Base-by-base conservation (phyloP, 257 asterid genomes). In the Nicotiana attenuata region DNA sequence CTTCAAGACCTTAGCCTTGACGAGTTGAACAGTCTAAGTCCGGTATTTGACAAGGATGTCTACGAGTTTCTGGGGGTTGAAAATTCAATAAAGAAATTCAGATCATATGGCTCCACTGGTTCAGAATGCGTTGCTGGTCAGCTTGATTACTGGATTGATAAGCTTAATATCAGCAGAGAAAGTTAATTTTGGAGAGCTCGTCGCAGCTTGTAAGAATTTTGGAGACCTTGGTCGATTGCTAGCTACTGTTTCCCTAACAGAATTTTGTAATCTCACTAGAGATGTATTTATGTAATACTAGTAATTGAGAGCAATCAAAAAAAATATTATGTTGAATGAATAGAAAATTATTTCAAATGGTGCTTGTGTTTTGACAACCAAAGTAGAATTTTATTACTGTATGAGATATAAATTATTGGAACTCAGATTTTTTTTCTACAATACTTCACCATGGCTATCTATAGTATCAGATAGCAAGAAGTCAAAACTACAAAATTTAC, bases 51-150 rank as follows among this genome's bases (percentile, higher is more conserved):
- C n/a, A 81, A 89, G 81, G 99, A 94, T 47, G 99, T 94, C 47
- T 94, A 89, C 13, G 92, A 87, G 63, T 96, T 80, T 84, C 95
- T 96, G 76, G 98, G 98, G 56, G 98, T 94, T 5, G 96, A 93
- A 82, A 96, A 96, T 82, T 65, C 99, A 31, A 89, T 96, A 7
- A 89, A 91, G 81, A 96, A 92, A 73, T 96, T 96, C 91, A 89
- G 91, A 76, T 96, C 98, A 9, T 96, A 96, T 84, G 99, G 99
- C 80, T 96, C 99, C 52, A 94, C 99, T 0, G 99, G 99, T 80
- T 91, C 97, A 9, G 93, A 88, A 77, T 94, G 98, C 71, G 99
- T 96, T 28, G 91, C 98, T 68, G 82, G n/a, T 82, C 99, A 96
- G 84, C 87, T 96, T 65, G 91, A 88, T 60, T 92, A 90, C 84